Evolutionary conservation across 345 rosid species (phyloP).

Genomic region (Melastoma malabathricum): DNA sequence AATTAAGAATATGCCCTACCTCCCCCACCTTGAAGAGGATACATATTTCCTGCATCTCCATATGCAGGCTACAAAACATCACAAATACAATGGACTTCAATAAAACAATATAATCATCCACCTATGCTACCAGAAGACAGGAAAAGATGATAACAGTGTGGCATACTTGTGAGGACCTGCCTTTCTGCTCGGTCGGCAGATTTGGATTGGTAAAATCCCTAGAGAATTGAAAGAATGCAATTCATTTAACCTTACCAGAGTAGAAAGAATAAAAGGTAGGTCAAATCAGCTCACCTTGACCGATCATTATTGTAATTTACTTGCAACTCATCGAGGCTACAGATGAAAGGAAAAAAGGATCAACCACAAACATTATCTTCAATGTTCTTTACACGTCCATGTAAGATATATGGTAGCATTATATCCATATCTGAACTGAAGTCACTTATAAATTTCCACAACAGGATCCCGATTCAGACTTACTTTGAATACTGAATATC

Average conservation of each 20-base stretch:
- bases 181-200: slow-evolving; percentile 87
- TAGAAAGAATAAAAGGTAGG: not conserved
- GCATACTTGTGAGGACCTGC: slow-evolving; percentile 76
- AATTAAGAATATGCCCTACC: slow-evolving; percentile 23
- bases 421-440: not conserved
- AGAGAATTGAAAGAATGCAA: slow-evolving; percentile 8
- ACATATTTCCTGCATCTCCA: slow-evolving; percentile 73
- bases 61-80: slow-evolving; percentile 42
- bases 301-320: slow-evolving; percentile 95
- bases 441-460: slow-evolving; percentile 1
- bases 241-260: not conserved
- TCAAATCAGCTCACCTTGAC: slow-evolving; percentile 42
- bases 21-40: slow-evolving; percentile 23
- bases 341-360: slow-evolving; percentile 8
- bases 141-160: slow-evolving; percentile 2
- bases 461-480: slow-evolving; percentile 12
- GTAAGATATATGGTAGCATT: slow-evolving; percentile 1
- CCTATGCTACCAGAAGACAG: slow-evolving; percentile 6
- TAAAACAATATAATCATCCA: not conserved
- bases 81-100: not conserved
- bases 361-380: no score
- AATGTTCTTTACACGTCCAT: slow-evolving; percentile 1
- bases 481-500: slow-evolving; percentile 97
- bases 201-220: slow-evolving; percentile 96
- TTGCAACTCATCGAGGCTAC: slow-evolving; percentile 94